These are phyloP conservation scores for Warburgia ugandensis DNA, from an alignment of 164 flowering plant species.

Conservation along the genomic window DNA sequence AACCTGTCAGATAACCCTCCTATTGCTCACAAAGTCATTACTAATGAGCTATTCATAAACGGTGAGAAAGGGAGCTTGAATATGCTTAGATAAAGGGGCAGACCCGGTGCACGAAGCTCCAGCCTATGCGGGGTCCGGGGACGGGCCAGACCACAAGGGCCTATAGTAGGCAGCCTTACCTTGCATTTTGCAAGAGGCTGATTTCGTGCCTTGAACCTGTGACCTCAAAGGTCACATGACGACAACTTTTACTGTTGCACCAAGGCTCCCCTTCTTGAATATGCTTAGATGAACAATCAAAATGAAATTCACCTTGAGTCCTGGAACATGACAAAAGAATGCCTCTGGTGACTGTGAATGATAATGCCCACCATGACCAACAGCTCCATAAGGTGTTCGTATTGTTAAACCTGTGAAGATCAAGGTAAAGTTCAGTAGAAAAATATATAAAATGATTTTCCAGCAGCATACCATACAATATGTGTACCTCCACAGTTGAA, in stretches of 20 bases:
- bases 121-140: too few relatives aligned
- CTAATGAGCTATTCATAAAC: too few relatives aligned
- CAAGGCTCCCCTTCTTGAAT: not conserved
- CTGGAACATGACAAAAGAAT: slow-evolving; percentile 98
- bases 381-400: slow-evolving; percentile 96
- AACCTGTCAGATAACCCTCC: too few relatives aligned
- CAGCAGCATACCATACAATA: not conserved
- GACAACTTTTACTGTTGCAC: not conserved
- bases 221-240: not conserved
- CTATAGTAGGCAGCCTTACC: too few relatives aligned
- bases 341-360: slow-evolving; percentile 99
- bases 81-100: too few relatives aligned
- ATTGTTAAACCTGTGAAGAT: slow-evolving; percentile 75
- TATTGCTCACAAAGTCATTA: too few relatives aligned
- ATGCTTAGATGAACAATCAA: not conserved
- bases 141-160: too few relatives aligned
- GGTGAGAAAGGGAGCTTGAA: too few relatives aligned
- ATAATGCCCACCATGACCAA: slow-evolving; percentile 98
- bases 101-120: too few relatives aligned
- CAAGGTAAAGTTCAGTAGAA: not conserved
- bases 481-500: slow-evolving; percentile 91
- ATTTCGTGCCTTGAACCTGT: too few relatives aligned
- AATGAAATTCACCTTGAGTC: slow-evolving; percentile 58
- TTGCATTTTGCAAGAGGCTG: too few relatives aligned
- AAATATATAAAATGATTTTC: not conserved